Base-by-base conservation (phyloP, 2,329 filamentous ascomycete species). In the Exophiala bonariae region DNA sequence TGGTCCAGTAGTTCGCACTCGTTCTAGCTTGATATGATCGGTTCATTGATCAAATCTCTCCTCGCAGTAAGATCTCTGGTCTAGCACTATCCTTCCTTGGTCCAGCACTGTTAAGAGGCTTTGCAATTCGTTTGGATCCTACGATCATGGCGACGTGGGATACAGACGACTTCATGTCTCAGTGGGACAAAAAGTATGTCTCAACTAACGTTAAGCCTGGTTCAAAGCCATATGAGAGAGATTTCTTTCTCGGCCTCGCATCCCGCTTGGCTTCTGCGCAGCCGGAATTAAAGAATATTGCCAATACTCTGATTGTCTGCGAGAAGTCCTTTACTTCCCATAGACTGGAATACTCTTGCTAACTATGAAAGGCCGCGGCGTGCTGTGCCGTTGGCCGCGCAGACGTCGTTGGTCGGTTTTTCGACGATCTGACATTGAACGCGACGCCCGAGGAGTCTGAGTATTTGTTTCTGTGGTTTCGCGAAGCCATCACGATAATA, bases 151-250 rank as follows among this genome's bases (percentile, higher is more conserved):
- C 37, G 30, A 11, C 11, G 13, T 50, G 41, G 47, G 35, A 41
- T 10, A 37, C 7, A n/a, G 26, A 50, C 13, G 35, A 50, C 17
- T 46, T 50, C 47, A 50, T 50, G 47, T 41, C 28, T 7, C 13
- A n/a, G n/a, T 50, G 47, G 47, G 47, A 46, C 42, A 36, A 45
- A 14, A 46, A 45, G 33, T 50, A 50, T 22, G 47, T 50, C 14
- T 41, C 41, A 10, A 50, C 47, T 5, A 50, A 46, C 26, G 5
- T 50, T 5, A 41, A 41, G 17, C 41, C 41, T 2, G 41, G 41
- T 16, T 30, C 41, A 18, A 41, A 33, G 31, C 20, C 36, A 17
- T 50, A 50, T 22, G 23, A 36, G 13, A 31, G 34, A 20, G 36
- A 30, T 11, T 33, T 50, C 16, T 45, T 45, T 31, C 16, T 50